Base-by-base conservation (phyloP, 1,139 yeast species). In the Citeromyces hawaiiensis region DNA sequence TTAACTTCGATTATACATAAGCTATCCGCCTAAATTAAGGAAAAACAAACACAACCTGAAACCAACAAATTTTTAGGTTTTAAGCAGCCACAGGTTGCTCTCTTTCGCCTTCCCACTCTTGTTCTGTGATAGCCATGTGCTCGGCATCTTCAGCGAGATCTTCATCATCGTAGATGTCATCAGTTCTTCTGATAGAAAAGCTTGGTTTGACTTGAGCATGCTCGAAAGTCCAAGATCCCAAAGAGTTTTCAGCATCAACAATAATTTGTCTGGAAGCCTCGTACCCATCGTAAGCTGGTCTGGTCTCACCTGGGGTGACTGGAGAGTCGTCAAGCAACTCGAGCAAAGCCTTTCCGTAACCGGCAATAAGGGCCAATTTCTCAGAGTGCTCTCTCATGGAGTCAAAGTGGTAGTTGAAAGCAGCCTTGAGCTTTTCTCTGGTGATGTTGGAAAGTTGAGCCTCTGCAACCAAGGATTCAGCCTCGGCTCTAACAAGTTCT, bases 241-340 rank as follows among this genome's bases (percentile, higher is more conserved):
- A 76, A 44, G 97, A 95, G 53, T 80, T 83, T 70, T 91, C 98
- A 52, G 95, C 94, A 63, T 91, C 98, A 57, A 87, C 83, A 56
- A 91, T 86, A 64, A 91, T 87, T 71, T 91, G 97, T 73, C 88
- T 88, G 45, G 96, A 83, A 43, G 96, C 95, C 61, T 91, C 97
- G 64, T 87, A 88, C 51, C 98, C 97, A 58, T 91, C 97, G 64
- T 91, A 91, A 46, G 95, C 93, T 36, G 96, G 93, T 70, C 97
- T 86, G 46, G 96, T 85, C 72, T 91, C 98, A 69, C 98, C 98
- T 48, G 98, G 98, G 48, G 97, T 88, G 50, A 91, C 96, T 47
- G 97, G 93, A 51, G 94, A 69, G 63, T 88, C 97, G 61, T 91
- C 97, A 60, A 91, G 75, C 60, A 91, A 77, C 70, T 91, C 97